Conservation (phyloP, 169 alveolate genomes). For the Cryptosporidium sp. region DNA sequence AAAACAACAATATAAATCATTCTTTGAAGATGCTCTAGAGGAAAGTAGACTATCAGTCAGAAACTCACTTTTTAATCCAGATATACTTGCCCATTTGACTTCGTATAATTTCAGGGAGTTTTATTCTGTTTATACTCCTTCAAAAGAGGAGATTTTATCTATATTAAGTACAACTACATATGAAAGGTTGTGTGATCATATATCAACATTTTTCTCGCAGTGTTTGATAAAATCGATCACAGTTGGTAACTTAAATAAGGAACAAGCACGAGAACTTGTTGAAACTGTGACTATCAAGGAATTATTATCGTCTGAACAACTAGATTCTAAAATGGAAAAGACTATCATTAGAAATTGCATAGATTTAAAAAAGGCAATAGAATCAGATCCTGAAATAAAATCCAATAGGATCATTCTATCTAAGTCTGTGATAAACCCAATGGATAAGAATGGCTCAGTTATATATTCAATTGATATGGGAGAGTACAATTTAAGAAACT, state of each 20-base stretch:
- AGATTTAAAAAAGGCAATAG: slow-evolving; percentile 6
- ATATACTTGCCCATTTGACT: slow-evolving; percentile 39
- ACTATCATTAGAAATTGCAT: slow-evolving; percentile 30
- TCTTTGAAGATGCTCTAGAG: slow-evolving; percentile 55
- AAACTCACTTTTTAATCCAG: slow-evolving; percentile 58
- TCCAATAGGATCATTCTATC: slow-evolving; percentile 28
- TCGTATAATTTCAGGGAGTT: slow-evolving; percentile 39
- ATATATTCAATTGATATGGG: slow-evolving; percentile 26
- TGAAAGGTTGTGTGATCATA: slow-evolving; percentile 24
- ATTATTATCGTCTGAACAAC: neutral
- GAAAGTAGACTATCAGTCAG: slow-evolving; percentile 7
- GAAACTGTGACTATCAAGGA: slow-evolving; percentile 13
- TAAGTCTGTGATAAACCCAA: slow-evolving; percentile 21
- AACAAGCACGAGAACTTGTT: slow-evolving; percentile 12
- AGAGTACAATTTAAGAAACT: slow-evolving; percentile 2
- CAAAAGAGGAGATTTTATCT: slow-evolving; percentile 32
- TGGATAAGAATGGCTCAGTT: slow-evolving; percentile 28
- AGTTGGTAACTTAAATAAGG: slow-evolving; percentile 24
- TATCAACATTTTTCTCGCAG: slow-evolving; percentile 20
- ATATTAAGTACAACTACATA: slow-evolving; percentile 3
- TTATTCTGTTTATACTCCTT: slow-evolving; percentile 59
- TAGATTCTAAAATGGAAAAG: neutral
- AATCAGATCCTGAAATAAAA: slow-evolving; percentile 4
- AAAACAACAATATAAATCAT: neutral
- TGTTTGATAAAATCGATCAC: slow-evolving; percentile 30